A percentile compares a stretch with the other conserved stretches of the same genome.
phyloP scores from a whole-genome alignment of 306 rosid species.

The Cicer yamashitae region DNA sequence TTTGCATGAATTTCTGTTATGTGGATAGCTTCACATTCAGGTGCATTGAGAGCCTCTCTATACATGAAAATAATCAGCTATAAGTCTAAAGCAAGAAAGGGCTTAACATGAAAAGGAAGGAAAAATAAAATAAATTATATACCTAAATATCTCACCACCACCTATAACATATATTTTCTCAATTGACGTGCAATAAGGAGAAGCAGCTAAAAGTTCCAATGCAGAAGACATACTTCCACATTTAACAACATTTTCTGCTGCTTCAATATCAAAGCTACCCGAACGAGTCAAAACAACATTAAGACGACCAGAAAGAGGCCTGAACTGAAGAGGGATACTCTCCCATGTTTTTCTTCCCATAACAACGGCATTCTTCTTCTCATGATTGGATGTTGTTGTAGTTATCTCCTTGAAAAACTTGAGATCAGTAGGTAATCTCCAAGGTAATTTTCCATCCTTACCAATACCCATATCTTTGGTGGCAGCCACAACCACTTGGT shows the following conservation, averaged over 20 bases:
- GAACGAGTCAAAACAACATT: slow-evolving; percentile 95
- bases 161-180: slow-evolving; percentile 93
- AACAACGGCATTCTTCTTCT: slow-evolving; percentile 81
- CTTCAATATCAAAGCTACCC: slow-evolving; percentile 82
- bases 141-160: slow-evolving; percentile 91
- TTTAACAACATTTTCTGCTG: slow-evolving; percentile 83
- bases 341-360: slow-evolving; percentile 99
- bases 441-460: slow-evolving; percentile 85
- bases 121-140: neutral
- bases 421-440: slow-evolving; percentile 86
- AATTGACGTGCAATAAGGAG: slow-evolving; percentile 89
- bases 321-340: slow-evolving; percentile 67
- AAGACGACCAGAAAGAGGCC: slow-evolving; percentile 90
- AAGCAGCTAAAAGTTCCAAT: slow-evolving; percentile 79
- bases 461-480: slow-evolving; percentile 87
- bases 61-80: slow-evolving; percentile 34
- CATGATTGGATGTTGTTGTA: slow-evolving; percentile 65
- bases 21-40: slow-evolving; percentile 91
- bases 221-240: slow-evolving; percentile 86
- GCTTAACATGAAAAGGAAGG: slow-evolving; percentile 11
- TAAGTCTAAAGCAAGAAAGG: slow-evolving; percentile 27
- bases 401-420: slow-evolving; percentile 81
- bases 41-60: slow-evolving; percentile 86
- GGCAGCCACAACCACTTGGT: slow-evolving; percentile 95
- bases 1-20: slow-evolving; percentile 74